Conservation (phyloP, 2,329 filamentous ascomycete genomes). For the Penicillium sp. region DNA sequence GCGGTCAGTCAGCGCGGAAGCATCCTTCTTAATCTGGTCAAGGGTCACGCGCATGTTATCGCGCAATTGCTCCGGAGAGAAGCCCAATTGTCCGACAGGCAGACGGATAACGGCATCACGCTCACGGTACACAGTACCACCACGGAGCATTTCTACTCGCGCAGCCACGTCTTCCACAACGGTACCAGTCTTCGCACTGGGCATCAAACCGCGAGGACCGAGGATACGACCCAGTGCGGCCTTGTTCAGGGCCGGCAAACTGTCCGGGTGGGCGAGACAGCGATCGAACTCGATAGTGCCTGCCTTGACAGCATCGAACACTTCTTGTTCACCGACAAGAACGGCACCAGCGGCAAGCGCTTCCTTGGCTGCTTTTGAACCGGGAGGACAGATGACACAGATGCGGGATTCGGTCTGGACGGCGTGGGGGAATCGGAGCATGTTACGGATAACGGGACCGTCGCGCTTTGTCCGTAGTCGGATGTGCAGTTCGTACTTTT, state of each 20-base stretch:
- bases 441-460: slow-evolving; percentile 81
- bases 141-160: slow-evolving; percentile 77
- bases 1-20: slow-evolving; percentile 61
- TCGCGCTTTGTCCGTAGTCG: slow-evolving; percentile 81
- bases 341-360: slow-evolving; percentile 76
- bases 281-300: slow-evolving; percentile 84
- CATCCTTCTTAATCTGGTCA: slow-evolving; percentile 73
- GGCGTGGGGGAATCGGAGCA: slow-evolving; percentile 81
- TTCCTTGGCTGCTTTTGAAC: slow-evolving; percentile 68
- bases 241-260: slow-evolving; percentile 74
- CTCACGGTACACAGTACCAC: slow-evolving; percentile 84
- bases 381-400: slow-evolving; percentile 85
- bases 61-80: slow-evolving; percentile 81
- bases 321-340: slow-evolving; percentile 77
- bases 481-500: slow-evolving; percentile 87
- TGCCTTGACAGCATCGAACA: slow-evolving; percentile 75
- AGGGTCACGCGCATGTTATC: slow-evolving; percentile 80
- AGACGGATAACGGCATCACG: slow-evolving; percentile 78
- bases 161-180: slow-evolving; percentile 75
- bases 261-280: slow-evolving; percentile 79
- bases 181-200: slow-evolving; percentile 80
- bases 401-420: slow-evolving; percentile 86
- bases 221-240: slow-evolving; percentile 76
- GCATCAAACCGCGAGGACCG: slow-evolving; percentile 90
- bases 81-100: slow-evolving; percentile 86